Conservation (phyloP, 352 stramenopile genomes). For the Globisporangium recalcitrans region DNA sequence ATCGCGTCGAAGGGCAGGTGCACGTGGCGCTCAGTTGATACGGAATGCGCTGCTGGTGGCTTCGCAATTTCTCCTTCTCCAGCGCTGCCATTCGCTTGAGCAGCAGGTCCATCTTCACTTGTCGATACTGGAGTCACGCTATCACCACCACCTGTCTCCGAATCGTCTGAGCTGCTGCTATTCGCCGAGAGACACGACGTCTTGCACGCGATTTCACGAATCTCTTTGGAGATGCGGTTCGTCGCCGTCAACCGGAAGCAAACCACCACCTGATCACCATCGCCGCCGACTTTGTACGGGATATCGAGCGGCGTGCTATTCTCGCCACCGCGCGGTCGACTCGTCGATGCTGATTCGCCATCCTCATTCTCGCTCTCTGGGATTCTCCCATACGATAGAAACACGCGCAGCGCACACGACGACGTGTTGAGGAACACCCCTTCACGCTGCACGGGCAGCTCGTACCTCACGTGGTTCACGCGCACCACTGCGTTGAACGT, state of each 20-base stretch:
- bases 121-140: background rate
- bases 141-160: background rate
- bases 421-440: slow-evolving; percentile 76
- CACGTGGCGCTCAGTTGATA: slow-evolving; percentile 53
- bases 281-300: slow-evolving; percentile 41
- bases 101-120: background rate
- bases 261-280: slow-evolving; percentile 29
- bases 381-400: slow-evolving; percentile 82
- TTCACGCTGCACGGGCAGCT: slow-evolving; percentile 61
- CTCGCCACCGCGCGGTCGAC: slow-evolving; percentile 40
- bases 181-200: slow-evolving; percentile 44
- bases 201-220: slow-evolving; percentile 51
- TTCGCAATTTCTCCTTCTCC: background rate
- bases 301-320: slow-evolving; percentile 60
- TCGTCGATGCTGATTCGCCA: slow-evolving; percentile 7
- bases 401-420: slow-evolving; percentile 64
- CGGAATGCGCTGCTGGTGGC: background rate
- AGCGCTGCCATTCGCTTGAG: background rate
- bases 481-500: slow-evolving; percentile 64
- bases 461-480: slow-evolving; percentile 43
- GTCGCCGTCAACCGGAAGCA: slow-evolving; percentile 64
- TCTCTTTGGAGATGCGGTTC: slow-evolving; percentile 68
- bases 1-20: slow-evolving; percentile 72
- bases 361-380: slow-evolving; percentile 29
- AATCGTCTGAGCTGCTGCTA: background rate